Percentiles rank a stretch among this genome's conserved stretches.
Conservation (phyloP, 2,329 filamentous ascomycete genomes). For the Berkeleyomyces basicola region DNA sequence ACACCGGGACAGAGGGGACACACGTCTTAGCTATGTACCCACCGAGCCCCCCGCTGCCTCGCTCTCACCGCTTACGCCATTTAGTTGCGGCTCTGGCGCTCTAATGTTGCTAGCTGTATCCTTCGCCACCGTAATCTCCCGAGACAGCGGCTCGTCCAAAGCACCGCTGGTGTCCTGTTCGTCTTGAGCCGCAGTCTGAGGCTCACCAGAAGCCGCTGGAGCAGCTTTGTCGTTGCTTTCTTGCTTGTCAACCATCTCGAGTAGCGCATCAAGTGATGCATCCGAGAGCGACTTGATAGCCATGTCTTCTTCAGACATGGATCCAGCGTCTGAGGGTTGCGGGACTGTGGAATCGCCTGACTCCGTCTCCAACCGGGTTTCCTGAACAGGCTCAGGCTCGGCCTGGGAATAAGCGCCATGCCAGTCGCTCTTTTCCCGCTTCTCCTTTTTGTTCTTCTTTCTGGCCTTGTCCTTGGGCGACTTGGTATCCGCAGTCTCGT, state of each 20-base stretch:
- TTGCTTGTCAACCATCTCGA: conserved; percentile 1
- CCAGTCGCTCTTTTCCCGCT: not conserved
- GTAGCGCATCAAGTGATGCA: not conserved
- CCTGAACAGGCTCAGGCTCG: not conserved
- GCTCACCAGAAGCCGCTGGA: not conserved
- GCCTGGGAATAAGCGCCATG: not conserved
- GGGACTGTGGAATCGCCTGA: not conserved
- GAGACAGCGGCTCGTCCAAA: not conserved
- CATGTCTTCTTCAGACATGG: not conserved
- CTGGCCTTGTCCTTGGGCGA: not conserved
- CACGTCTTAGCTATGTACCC: not conserved
- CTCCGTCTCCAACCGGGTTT: not conserved
- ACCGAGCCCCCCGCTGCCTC: not conserved
- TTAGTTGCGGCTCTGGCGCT: not conserved
- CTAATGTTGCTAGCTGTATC: not conserved
- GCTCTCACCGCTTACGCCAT: not conserved
- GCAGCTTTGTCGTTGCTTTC: not conserved
- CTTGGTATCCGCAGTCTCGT: not conserved
- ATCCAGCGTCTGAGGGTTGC: not conserved
- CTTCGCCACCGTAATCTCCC: not conserved
- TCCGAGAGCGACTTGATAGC: not conserved
- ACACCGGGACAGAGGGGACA: not conserved
- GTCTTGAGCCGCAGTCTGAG: not conserved
- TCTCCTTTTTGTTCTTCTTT: not conserved
- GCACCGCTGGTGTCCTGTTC: not conserved